Evolutionary conservation across 129 eudicot genomes (phyloP), one percentile per base, ranked within the genome.

Genomic region (Centaurea solstitialis): DNA sequence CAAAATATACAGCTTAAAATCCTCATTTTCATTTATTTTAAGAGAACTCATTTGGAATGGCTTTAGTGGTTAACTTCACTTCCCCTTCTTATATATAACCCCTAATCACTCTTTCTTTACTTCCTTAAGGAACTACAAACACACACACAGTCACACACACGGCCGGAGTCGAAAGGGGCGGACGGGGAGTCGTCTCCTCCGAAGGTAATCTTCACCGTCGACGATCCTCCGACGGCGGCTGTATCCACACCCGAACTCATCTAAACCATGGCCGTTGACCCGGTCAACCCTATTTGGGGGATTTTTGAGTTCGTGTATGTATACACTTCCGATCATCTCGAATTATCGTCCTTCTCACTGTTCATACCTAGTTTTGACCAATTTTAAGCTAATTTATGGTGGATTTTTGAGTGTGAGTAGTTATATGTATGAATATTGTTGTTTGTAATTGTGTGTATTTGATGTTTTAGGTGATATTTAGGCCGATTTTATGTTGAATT

Each of bases 121-220:
- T 76, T 76, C 67, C 4, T 37, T 76, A 82, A 76, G 28, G 28
- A 81, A n/a, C n/a, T n/a, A n/a, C n/a, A n/a, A 68, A 65, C 7
- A 72, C 77, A 37, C 0, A 37, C 61, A 47, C 61, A 47, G 18
- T 37, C 21, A 40, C 10, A 65, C 6, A 50, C 17, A 20, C 9
- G 47, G 45, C 70, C 66, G 67, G 65, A 77, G 78, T 41, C 81
- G 65, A 41, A 71, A 17, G 78, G 86, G 72, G 82, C 68, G 53
- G 78, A 61, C 79, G 82, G 33, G 74, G 33, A 40, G 82, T 83
- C 86, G 70, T 83, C 86, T 71, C n/a, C 86, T 83, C 82, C 86
- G 43, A 66, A 83, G 82, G 86, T 83, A 83, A 70, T 22, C 21
- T 65, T 3, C 3, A 53, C 41, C 71, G 50, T 47, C 70, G 76